phyloP scores from a whole-genome alignment of 148 eudicot species.

The Pharnaceum exiguum region DNA sequence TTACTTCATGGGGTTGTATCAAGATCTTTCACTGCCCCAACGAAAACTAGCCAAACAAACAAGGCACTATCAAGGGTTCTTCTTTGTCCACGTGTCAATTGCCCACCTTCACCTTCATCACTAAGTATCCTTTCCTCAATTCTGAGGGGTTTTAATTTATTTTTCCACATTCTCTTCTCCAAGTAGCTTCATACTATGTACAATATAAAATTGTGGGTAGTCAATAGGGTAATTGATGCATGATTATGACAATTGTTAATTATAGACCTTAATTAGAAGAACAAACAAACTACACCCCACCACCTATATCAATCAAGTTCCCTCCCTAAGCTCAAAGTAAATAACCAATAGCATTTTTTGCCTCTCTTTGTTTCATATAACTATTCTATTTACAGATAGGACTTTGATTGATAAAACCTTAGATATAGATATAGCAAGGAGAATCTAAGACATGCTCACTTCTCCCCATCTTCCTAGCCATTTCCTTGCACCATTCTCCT shows the following conservation, averaged over 20 bases:
- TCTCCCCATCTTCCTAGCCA: constrained; percentile 43
- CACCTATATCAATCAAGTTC: constrained; percentile 24
- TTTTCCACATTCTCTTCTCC: neutral
- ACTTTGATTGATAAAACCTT: constrained; percentile 16
- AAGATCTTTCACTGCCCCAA: constrained; percentile 19
- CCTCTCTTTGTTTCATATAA: constrained; percentile 20
- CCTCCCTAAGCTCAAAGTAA: constrained; percentile 12
- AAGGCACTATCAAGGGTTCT: constrained; percentile 45
- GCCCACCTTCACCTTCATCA: constrained; percentile 34
- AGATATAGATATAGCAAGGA: constrained; percentile 20
- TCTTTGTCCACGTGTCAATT: constrained; percentile 38
- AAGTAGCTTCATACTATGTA: too few relatives aligned
- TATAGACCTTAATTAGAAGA: constrained; percentile 6
- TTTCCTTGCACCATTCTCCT: constrained; percentile 20
- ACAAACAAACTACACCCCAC: constrained; percentile 13
- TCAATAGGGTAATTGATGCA: constrained; percentile 9
- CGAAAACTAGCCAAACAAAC: constrained; percentile 15
- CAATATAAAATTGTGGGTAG: neutral
- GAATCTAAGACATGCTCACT: constrained; percentile 50
- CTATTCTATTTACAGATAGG: constrained; percentile 32
- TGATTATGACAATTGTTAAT: constrained; percentile 1
- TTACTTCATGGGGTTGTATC: constrained; percentile 32
- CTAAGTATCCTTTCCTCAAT: constrained; percentile 24
- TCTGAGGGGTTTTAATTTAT: neutral
- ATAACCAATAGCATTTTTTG: neutral